Conservation (phyloP, 139 green algal genomes). For the Asterochloris erici region DNA sequence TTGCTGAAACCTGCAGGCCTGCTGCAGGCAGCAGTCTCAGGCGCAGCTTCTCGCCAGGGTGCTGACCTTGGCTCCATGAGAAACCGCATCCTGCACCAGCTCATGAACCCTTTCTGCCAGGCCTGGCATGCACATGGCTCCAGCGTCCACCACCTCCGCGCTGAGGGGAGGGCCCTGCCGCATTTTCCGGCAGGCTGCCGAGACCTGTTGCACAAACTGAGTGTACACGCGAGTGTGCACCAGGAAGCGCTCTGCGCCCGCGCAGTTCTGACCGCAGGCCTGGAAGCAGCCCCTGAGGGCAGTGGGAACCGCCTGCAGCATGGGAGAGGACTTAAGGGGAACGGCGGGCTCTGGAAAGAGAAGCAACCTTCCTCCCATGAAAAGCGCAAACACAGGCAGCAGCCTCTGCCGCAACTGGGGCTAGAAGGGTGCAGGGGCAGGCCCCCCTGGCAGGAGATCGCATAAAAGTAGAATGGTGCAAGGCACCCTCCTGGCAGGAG, state of each 20-base stretch:
- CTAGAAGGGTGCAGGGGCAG: too few relatives aligned
- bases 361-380: too few relatives aligned
- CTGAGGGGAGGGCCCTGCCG: slow-evolving; percentile 42
- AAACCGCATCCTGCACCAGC: slow-evolving; percentile 89
- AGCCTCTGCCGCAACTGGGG: too few relatives aligned
- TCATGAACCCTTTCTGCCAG: slow-evolving; percentile 77
- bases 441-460: too few relatives aligned
- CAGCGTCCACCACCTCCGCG: slow-evolving; percentile 55
- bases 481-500: too few relatives aligned
- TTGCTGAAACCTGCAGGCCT: too few relatives aligned
- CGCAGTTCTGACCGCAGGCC: slow-evolving; percentile 95
- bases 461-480: too few relatives aligned
- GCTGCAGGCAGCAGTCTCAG: too few relatives aligned
- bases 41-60: too few relatives aligned
- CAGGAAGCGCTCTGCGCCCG: slow-evolving; percentile 93
- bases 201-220: slow-evolving; percentile 33
- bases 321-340: neutral
- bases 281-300: slow-evolving; percentile 87
- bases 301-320: slow-evolving; percentile 71
- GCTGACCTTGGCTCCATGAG: slow-evolving; percentile 67
- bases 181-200: slow-evolving; percentile 8
- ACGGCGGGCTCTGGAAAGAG: too few relatives aligned
- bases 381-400: too few relatives aligned
- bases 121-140: slow-evolving; percentile 93
- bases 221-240: slow-evolving; percentile 68